Evolutionary conservation across 164 flowering plant genomes (phyloP).

Genomic region (Magnolia changhungtana): DNA sequence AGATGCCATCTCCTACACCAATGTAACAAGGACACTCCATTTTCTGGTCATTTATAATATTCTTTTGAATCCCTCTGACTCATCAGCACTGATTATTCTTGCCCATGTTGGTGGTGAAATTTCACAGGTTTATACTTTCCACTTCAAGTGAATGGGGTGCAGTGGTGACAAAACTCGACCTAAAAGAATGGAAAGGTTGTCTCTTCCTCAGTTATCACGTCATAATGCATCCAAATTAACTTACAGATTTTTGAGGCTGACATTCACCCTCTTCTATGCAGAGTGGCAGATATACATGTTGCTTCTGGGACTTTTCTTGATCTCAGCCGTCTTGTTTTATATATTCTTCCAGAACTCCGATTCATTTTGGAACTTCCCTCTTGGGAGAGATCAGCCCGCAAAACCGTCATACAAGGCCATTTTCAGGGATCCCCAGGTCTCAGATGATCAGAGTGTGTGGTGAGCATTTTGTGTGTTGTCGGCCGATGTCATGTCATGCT

Average conservation of each 20-base stretch:
- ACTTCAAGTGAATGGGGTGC: conserved; percentile 82
- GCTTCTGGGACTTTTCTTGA: conserved; percentile 72
- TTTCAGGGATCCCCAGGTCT: conserved; percentile 43
- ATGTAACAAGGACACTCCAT: too few species aligned
- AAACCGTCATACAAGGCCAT: conserved; percentile 38
- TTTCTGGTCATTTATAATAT: background rate
- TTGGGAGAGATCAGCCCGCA: conserved; percentile 38
- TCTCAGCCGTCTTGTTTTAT: conserved; percentile 68
- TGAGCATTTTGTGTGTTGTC: conserved; percentile 17
- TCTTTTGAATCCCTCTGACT: background rate
- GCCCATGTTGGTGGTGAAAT: background rate
- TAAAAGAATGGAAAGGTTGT: conserved; percentile 98
- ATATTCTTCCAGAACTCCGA: conserved; percentile 77
- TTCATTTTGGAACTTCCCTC: conserved; percentile 87
- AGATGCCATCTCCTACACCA: too few species aligned
- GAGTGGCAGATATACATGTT: conserved; percentile 88
- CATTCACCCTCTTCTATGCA: conserved; percentile 31
- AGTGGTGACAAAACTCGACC: conserved; percentile 65
- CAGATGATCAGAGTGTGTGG: conserved; percentile 53
- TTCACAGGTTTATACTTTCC: conserved; percentile 70
- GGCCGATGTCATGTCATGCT: background rate
- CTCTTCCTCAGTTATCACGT: conserved; percentile 8
- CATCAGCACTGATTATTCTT: background rate
- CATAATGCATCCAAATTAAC: background rate
- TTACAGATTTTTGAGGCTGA: conserved; percentile 6